Evolutionary conservation across 768 basidiomycete genomes (phyloP), one percentile per base, ranked within the genome.

Genomic region (Rubroboletus pulcherrimus): DNA sequence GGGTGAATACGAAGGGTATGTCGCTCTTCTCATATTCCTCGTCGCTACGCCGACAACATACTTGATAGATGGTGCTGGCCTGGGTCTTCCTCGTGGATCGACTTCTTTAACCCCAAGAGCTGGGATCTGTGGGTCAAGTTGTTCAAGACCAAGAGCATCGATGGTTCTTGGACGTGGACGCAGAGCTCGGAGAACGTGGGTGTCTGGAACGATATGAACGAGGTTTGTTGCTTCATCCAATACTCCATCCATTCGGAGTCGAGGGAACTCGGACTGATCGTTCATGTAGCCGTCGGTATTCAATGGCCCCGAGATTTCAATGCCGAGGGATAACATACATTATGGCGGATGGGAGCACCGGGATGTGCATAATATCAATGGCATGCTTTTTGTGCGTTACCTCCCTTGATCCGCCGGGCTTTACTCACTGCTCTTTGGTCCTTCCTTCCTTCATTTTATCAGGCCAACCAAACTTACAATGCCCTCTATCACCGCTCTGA

Each of bases 181-280:
- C 74, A 90, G 59, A 90, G 94, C 61, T 93, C 92, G 2, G 83
- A 86, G 31, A 82, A 84, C 61, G 81, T 98, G 14, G 87, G 87
- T 69, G 93, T 98, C 62, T 99, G 97, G 97, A 98, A 98, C 68
- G 97, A 99, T 67, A 99, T 99, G 97, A 98, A 98, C 62, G 97
- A 98, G 83, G 93, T 93, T 49, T 8, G 77, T 60, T 8, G 7
- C 33, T 35, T 26, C 34, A n/a, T 29, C 17, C 26, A 12, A 19
- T 2, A n/a, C 11, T n/a, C 1, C 45, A 39, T 40, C 0, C 49
- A 35, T 40, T 15, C 7, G 5, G 15, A 21, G 21, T 24, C 14
- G 19, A 46, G n/a, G 29, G 30, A 33, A 26, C 12, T 2, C 17
- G 30, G 30, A 26, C 15, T 7, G 37, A 57, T 31, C 52, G 40